Conservation (phyloP, 1,139 yeast species). For the Candida frijolesensis region DNA sequence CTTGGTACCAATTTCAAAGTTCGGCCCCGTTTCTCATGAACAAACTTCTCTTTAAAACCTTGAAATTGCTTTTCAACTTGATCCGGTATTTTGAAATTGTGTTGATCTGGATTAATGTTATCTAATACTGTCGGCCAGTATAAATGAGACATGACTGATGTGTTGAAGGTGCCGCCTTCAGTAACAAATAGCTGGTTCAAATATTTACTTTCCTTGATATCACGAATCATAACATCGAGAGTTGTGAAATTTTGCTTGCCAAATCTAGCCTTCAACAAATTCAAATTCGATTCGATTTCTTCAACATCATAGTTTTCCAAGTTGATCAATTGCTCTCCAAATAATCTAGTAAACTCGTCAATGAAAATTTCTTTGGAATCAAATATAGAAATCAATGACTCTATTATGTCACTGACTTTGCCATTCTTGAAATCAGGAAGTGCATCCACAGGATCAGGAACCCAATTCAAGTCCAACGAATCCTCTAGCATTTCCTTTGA, state of each 20-base stretch:
- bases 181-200: slow-evolving; percentile 2
- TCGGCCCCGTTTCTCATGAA: slow-evolving; percentile 55
- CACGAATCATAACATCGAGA: slow-evolving; percentile 85
- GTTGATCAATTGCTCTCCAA: slow-evolving; percentile 62
- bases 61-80: slow-evolving; percentile 39
- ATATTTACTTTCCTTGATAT: slow-evolving; percentile 57
- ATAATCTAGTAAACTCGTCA: slow-evolving; percentile 65
- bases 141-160: slow-evolving; percentile 45
- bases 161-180: slow-evolving; percentile 23
- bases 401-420: slow-evolving; percentile 68
- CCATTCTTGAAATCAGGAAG: slow-evolving; percentile 78
- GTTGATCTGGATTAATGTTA: slow-evolving; percentile 29
- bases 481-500: slow-evolving; percentile 30
- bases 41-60: slow-evolving; percentile 44
- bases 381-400: slow-evolving; percentile 71
- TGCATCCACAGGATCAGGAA: slow-evolving; percentile 92
- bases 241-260: slow-evolving; percentile 67
- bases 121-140: slow-evolving; percentile 55
- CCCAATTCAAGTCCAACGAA: slow-evolving; percentile 61
- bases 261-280: slow-evolving; percentile 62
- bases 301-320: slow-evolving; percentile 47
- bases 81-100: slow-evolving; percentile 49
- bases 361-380: slow-evolving; percentile 78
- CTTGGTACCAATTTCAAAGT: slow-evolving; percentile 58
- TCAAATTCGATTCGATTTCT: slow-evolving; percentile 45